phyloP scores from a whole-genome alignment of 2,329 filamentous ascomycete species.

The Epichloe gansuensis region DNA sequence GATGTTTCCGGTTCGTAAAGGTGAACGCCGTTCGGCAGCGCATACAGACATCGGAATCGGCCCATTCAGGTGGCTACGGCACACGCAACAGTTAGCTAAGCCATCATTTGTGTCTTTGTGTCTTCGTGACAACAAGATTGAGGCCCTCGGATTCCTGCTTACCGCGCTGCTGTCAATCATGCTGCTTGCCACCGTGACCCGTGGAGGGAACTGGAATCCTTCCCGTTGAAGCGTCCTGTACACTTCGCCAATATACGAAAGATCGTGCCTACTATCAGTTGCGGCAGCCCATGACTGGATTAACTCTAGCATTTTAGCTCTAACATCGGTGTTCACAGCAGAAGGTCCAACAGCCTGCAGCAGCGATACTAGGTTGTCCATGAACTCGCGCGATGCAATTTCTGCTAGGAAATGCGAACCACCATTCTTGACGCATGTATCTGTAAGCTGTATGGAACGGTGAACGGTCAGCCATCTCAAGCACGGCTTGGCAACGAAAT shows the following conservation, averaged over 20 bases:
- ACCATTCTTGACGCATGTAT: constrained; percentile 98
- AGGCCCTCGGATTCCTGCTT: constrained; percentile 13
- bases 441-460: constrained; percentile 57
- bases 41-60: constrained; percentile 97
- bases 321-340: constrained; percentile 75
- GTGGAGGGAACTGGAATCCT: constrained; percentile 81
- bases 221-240: constrained; percentile 75
- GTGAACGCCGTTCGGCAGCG: constrained; percentile 90
- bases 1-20: constrained; percentile 96
- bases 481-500: background rate
- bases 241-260: constrained; percentile 78
- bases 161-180: constrained; percentile 97
- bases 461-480: background rate
- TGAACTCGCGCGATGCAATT: constrained; percentile 93
- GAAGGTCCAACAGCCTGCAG: constrained; percentile 66
- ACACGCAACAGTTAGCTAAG: background rate
- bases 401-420: constrained; percentile 89
- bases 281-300: constrained; percentile 90
- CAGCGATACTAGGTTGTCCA: constrained; percentile 90
- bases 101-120: background rate
- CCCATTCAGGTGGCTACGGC: constrained; percentile 81
- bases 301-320: constrained; percentile 79
- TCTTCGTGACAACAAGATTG: background rate
- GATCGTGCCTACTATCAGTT: constrained; percentile 70
- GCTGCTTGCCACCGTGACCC: constrained; percentile 76